These are phyloP conservation scores for Sarocladium oryzae DNA, from an alignment of 2,329 filamentous ascomycete genomes.

Conservation along the genomic window DNA sequence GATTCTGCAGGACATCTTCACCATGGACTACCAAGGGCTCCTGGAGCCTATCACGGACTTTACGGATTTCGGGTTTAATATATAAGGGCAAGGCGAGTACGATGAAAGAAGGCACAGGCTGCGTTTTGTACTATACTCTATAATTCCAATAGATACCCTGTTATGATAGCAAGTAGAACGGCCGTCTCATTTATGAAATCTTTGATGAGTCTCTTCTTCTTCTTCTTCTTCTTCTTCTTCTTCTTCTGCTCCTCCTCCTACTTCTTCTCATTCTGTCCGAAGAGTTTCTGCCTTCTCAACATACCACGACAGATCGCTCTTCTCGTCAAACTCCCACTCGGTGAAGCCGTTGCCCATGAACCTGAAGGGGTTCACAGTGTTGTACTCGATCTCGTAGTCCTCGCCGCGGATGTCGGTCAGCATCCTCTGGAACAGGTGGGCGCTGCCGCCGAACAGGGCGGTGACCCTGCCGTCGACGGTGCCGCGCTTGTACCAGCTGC, in stretches of 20 bases:
- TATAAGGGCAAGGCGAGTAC: neutral
- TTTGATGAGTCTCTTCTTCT: neutral
- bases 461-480: constrained; percentile 36
- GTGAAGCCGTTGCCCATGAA: constrained; percentile 4
- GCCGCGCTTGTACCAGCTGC: constrained; percentile 47
- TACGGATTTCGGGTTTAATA: neutral
- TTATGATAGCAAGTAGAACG: neutral
- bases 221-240: neutral
- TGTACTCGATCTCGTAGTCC: constrained; percentile 46
- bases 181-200: neutral
- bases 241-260: neutral
- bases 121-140: too few species aligned
- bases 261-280: neutral
- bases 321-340: constrained; percentile 2
- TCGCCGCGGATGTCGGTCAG: constrained; percentile 43
- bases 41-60: constrained; percentile 1
- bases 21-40: constrained; percentile 1
- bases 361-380: constrained; percentile 15
- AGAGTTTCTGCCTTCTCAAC: constrained; percentile 5
- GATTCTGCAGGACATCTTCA: constrained; percentile 3
- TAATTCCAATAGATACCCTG: neutral
- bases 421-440: constrained; percentile 48
- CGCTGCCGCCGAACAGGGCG: constrained; percentile 43
- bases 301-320: constrained; percentile 1
- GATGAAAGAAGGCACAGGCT: too few species aligned